phyloP scores from a whole-genome alignment of 1,284 basidiomycete genomes.

The Pascua sp. region DNA sequence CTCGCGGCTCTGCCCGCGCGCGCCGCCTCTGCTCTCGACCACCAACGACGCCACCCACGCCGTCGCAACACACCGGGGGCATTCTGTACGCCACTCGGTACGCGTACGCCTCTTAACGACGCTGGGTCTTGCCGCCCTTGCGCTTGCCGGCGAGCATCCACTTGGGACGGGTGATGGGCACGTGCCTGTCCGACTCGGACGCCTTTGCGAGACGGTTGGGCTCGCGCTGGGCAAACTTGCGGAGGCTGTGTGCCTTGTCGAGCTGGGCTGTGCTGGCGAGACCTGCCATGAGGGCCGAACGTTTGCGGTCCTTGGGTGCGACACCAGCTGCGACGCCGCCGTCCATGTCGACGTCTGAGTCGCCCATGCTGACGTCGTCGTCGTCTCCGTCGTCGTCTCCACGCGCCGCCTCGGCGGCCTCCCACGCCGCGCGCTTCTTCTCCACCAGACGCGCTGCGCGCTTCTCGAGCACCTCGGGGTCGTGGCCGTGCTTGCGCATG shows the following conservation, averaged over 20 bases:
- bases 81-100: no score
- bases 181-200: constrained; percentile 74
- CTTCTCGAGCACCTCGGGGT: constrained; percentile 82
- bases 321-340: constrained; percentile 3
- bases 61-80: no score
- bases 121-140: constrained; percentile 78
- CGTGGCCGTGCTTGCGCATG: constrained; percentile 80
- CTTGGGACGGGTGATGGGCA: constrained; percentile 49
- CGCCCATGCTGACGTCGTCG: constrained; percentile 3
- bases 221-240: constrained; percentile 76
- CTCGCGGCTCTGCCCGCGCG: no score
- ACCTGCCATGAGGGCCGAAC: constrained; percentile 56
- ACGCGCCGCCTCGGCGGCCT: constrained; percentile 42
- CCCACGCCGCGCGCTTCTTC: constrained; percentile 44
- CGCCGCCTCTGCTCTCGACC: no score
- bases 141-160: constrained; percentile 79
- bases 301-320: not conserved
- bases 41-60: no score
- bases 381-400: constrained; percentile 19
- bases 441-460: constrained; percentile 72
- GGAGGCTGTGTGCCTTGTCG: constrained; percentile 70
- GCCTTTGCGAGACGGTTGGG: constrained; percentile 84
- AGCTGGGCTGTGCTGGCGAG: constrained; percentile 76
- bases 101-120: constrained; percentile 59
- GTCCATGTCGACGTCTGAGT: constrained; percentile 39